These are phyloP conservation scores for Talaromyces adpressus DNA, from an alignment of 495 filamentous ascomycete genomes.

Conservation along the genomic window DNA sequence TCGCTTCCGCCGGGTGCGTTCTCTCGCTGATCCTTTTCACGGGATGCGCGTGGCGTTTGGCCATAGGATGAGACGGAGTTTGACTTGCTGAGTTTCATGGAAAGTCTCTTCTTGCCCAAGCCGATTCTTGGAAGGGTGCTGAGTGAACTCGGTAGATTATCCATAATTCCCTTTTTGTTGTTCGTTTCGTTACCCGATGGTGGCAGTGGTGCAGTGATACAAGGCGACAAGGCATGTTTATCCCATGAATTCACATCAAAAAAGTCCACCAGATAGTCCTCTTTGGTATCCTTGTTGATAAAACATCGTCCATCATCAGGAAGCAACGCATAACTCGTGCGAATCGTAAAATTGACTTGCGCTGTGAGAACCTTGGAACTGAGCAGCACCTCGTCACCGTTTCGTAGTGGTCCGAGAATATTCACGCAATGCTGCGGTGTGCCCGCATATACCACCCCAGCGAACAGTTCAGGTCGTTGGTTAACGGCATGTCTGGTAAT, in stretches of 20 bases:
- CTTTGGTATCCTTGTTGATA: constrained; percentile 71
- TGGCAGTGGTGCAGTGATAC: constrained; percentile 56
- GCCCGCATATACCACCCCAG: constrained; percentile 81
- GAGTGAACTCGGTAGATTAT: constrained; percentile 29
- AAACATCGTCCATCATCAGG: constrained; percentile 89
- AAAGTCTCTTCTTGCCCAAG: constrained; percentile 5
- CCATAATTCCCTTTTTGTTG: constrained; percentile 30
- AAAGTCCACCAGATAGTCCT: constrained; percentile 80
- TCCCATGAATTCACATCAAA: constrained; percentile 76
- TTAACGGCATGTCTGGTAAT: constrained; percentile 90
- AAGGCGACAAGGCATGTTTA: constrained; percentile 71
- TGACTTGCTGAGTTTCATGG: neutral
- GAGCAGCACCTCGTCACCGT: constrained; percentile 84
- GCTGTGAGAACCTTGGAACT: constrained; percentile 88
- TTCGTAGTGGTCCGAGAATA: constrained; percentile 82
- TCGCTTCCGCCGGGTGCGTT: neutral
- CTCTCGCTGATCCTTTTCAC: neutral
- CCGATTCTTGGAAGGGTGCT: constrained; percentile 12
- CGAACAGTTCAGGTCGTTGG: constrained; percentile 77
- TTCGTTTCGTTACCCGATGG: constrained; percentile 12
- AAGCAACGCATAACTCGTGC: constrained; percentile 77
- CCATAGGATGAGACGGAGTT: neutral
- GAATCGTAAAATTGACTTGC: constrained; percentile 89
- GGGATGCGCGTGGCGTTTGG: neutral
- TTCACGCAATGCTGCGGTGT: constrained; percentile 82